Percentiles rank a stretch among this genome's conserved stretches.
These are phyloP conservation scores for Arthroderma sp. DNA, from an alignment of 2,329 filamentous ascomycete species.

Conservation along the genomic window DNA sequence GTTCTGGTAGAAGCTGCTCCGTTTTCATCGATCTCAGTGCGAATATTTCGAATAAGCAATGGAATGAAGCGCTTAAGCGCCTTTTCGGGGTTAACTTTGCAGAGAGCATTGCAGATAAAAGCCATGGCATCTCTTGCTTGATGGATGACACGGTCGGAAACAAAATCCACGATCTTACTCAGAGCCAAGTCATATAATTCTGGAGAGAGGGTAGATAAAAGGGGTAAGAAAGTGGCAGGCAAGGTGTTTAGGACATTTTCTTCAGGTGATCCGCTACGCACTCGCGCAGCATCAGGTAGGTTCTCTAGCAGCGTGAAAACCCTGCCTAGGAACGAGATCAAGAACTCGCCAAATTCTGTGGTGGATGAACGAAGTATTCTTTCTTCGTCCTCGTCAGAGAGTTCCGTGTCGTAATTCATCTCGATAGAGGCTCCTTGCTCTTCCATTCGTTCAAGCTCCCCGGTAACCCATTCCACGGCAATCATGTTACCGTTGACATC, in stretches of 20 bases:
- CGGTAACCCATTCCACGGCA: constrained; percentile 86
- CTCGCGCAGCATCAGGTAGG: constrained; percentile 74
- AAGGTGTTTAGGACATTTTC: constrained; percentile 95
- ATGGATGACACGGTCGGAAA: constrained; percentile 88
- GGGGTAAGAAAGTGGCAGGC: constrained; percentile 76
- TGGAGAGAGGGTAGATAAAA: constrained; percentile 81
- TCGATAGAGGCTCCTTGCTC: constrained; percentile 71
- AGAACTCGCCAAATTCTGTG: constrained; percentile 83
- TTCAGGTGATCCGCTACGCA: constrained; percentile 83
- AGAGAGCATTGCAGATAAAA: constrained; percentile 91
- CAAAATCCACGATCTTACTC: constrained; percentile 84
- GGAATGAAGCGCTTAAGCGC: constrained; percentile 83
- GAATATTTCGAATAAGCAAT: constrained; percentile 79
- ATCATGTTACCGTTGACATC: constrained; percentile 61
- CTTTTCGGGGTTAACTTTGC: constrained; percentile 91
- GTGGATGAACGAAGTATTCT: constrained; percentile 86
- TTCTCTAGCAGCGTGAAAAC: constrained; percentile 95
- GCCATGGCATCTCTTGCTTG: constrained; percentile 96
- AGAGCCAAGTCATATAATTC: constrained; percentile 86
- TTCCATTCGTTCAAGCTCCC: constrained; percentile 89
- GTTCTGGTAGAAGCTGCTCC: constrained; percentile 89
- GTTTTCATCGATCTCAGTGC: constrained; percentile 94
- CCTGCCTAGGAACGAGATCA: constrained; percentile 78
- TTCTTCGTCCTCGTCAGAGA: constrained; percentile 76
- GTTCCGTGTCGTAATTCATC: constrained; percentile 70